Base-by-base conservation (phyloP, 257 asterid species). In the Ilex aquifolium region DNA sequence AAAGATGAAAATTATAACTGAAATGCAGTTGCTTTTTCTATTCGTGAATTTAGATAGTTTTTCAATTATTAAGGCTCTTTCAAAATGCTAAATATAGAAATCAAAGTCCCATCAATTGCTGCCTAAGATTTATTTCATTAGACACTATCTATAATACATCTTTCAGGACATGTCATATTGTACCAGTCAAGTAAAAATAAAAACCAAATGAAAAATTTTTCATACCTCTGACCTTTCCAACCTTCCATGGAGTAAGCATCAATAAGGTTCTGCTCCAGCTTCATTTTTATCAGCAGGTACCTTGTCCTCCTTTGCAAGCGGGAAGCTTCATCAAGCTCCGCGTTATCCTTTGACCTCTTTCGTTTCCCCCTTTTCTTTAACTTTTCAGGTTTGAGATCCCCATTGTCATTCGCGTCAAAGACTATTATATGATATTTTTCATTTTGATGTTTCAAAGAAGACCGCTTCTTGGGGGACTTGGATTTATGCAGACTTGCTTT, bases 171-270 rank as follows among this genome's bases (percentile, higher is more conserved):
- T 4, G 8, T 36, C 42, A 36, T 4, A 36, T 8, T 36, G 42
- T 4, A 36, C 42, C 42, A 36, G 5, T 4, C 42, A 36, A 36
- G 42, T 36, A 29, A 49, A 63, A 58, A 59, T 59, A 49, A 61
- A 61, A 60, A 60, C 2, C 42, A 79, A 61, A 21, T 21, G 27
- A 27, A 55, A 48, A 64, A 60, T 66, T 74, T 32, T 62, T 57
- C 69, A 74, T 83, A 92, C 99, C 99, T 92, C 79, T 92, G 97
- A 66, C 99, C 99, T 76, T 89, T 87, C 99, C 99, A 92, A 62
- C 99, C 99, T 77, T 92, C 97, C 32, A 89, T 66, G 66, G 96
- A 87, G 76, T 92, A 92, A 68, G 99, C 99, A 78, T 92, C 99
- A 69, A 92, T 79, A 46, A 92, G 89, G 73, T 92, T 89, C 88